These are phyloP conservation scores for Globisporangium splendens DNA, from an alignment of 352 stramenopile species.

Conservation along the genomic window DNA sequence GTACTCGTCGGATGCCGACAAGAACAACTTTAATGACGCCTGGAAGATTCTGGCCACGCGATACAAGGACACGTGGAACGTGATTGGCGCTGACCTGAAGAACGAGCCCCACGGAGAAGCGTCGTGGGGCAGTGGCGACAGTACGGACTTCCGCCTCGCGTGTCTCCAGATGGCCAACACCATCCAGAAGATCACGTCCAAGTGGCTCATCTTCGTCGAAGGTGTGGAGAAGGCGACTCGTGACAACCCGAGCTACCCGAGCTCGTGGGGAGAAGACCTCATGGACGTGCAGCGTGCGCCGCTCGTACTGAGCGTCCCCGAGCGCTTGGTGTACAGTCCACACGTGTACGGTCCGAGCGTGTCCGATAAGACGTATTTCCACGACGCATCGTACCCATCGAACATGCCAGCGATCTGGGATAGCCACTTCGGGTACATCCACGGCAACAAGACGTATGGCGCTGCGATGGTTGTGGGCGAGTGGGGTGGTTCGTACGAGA, in stretches of 20 bases:
- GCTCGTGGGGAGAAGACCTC: constrained; percentile 17
- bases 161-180: constrained; percentile 3
- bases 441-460: background rate
- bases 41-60: constrained; percentile 13
- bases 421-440: constrained; percentile 16
- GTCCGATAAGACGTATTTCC: background rate
- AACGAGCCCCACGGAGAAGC: constrained; percentile 15
- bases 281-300: constrained; percentile 5
- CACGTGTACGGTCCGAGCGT: constrained; percentile 13
- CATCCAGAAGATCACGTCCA: constrained; percentile 9
- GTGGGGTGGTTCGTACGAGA: constrained; percentile 14
- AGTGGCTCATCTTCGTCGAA: constrained; percentile 20
- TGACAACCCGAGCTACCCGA: background rate
- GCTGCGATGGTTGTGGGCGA: constrained; percentile 21
- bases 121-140: constrained; percentile 8
- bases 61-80: constrained; percentile 16
- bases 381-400: background rate
- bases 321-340: constrained; percentile 11
- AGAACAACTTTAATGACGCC: constrained; percentile 12
- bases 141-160: constrained; percentile 10
- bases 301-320: constrained; percentile 3
- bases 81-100: constrained; percentile 14
- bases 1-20: constrained; percentile 6
- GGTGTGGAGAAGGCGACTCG: constrained; percentile 9
- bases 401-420: constrained; percentile 28